phyloP scores from a whole-genome alignment of 768 basidiomycete species.

The Podaxis sp. region DNA sequence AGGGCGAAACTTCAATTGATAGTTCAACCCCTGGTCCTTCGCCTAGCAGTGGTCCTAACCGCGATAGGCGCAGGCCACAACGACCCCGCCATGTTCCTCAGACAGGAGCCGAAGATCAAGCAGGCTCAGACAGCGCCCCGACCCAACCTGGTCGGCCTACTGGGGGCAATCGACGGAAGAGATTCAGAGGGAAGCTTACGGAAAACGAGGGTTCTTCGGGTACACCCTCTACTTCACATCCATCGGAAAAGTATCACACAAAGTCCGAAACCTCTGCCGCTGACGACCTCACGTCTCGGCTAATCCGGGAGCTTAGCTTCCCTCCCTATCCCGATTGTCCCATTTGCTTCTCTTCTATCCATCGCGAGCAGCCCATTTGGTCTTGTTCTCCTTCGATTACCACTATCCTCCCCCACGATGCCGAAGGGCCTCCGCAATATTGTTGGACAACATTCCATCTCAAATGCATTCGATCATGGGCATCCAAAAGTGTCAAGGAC shows the following conservation, averaged over 20 bases:
- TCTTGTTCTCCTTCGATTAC: conserved; percentile 75
- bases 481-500: conserved; percentile 74
- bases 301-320: conserved; percentile 60
- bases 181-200: conserved; percentile 26
- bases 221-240: not conserved
- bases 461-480: conserved; percentile 89
- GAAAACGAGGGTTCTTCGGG: conserved; percentile 15
- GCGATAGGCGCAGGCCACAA: not conserved
- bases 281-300: conserved; percentile 73
- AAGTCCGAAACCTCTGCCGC: conserved; percentile 17
- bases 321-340: conserved; percentile 77
- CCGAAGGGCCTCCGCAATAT: conserved; percentile 46
- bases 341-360: conserved; percentile 81
- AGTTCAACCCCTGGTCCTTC: not conserved
- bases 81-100: not conserved
- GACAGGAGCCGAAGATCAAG: not conserved
- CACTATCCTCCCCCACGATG: conserved; percentile 31
- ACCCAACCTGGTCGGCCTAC: not conserved
- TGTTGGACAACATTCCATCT: conserved; percentile 94
- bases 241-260: conserved; percentile 16
- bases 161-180: conserved; percentile 18
- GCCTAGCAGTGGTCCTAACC: not conserved
- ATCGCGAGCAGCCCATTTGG: conserved; percentile 81
- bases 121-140: not conserved
- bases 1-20: not conserved